Evolutionary conservation across 169 alveolate species (phyloP).

Genomic region (Plasmodium sp.): DNA sequence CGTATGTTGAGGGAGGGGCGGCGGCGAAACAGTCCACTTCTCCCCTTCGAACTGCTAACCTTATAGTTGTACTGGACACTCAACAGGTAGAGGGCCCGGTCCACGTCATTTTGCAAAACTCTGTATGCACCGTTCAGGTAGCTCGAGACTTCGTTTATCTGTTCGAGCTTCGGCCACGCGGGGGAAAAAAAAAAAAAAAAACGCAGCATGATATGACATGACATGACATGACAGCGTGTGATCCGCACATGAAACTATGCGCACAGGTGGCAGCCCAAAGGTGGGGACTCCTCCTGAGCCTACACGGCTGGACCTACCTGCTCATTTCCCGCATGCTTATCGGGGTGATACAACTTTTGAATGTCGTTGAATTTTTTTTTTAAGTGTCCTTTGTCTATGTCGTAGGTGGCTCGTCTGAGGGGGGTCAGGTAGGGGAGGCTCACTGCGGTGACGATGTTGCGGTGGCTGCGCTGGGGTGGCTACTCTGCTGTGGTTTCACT

Average conservation of each 20-base stretch:
- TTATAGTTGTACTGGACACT: constrained; percentile 21
- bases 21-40: not conserved
- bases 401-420: constrained; percentile 18
- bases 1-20: not conserved
- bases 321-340: constrained; percentile 11
- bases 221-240: no score
- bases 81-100: constrained; percentile 40
- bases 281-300: not conserved
- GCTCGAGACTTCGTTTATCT: constrained; percentile 62
- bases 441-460: not conserved
- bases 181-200: not conserved
- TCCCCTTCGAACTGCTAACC: not conserved
- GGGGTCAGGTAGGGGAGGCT: not conserved
- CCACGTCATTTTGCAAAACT: constrained; percentile 26
- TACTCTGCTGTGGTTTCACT: not conserved
- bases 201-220: not conserved
- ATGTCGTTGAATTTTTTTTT: constrained; percentile 51
- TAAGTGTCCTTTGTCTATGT: constrained; percentile 42
- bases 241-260: not conserved
- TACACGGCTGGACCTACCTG: constrained; percentile 2
- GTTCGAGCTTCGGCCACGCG: constrained; percentile 10
- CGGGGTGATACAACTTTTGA: constrained; percentile 63
- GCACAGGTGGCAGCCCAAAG: not conserved
- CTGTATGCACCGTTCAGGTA: constrained; percentile 57
- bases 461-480: not conserved